phyloP scores from a whole-genome alignment of 768 basidiomycete genomes.

The Tephrocybe sp. region DNA sequence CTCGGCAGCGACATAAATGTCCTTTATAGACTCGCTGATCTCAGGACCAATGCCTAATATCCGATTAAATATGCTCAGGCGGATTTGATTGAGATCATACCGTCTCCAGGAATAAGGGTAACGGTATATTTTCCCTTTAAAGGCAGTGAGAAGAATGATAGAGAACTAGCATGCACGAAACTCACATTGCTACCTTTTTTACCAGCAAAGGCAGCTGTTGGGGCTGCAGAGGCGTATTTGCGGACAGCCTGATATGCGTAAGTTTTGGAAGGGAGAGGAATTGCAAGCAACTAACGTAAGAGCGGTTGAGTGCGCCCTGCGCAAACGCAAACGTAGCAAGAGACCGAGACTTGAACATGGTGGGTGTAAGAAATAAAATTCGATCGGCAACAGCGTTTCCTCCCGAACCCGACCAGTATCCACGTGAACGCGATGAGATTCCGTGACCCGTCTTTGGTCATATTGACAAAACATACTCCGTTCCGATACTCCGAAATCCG shows the following conservation, averaged over 20 bases:
- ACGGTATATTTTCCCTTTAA: constrained; percentile 95
- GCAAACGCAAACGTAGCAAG: constrained; percentile 55
- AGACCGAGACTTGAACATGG: constrained; percentile 60
- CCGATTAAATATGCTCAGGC: constrained; percentile 14
- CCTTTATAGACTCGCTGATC: constrained; percentile 94
- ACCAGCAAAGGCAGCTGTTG: constrained; percentile 89
- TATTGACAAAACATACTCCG: too few relatives aligned
- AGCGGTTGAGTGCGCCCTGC: constrained; percentile 47
- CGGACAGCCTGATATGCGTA: constrained; percentile 27
- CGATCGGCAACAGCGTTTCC: constrained; percentile 15
- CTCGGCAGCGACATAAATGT: constrained; percentile 87
- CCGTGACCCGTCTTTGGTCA: not conserved
- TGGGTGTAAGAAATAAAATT: constrained; percentile 21
- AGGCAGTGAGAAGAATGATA: not conserved
- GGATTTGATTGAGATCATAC: constrained; percentile 41
- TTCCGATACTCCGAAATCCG: constrained; percentile 1
- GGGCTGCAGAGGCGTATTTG: constrained; percentile 71
- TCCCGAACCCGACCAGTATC: constrained; percentile 16
- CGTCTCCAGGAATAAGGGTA: constrained; percentile 95
- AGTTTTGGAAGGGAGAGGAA: not conserved
- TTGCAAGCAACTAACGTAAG: constrained; percentile 41
- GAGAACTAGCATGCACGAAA: constrained; percentile 6
- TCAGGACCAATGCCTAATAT: constrained; percentile 93
- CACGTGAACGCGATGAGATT: constrained; percentile 21
- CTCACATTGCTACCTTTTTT: constrained; percentile 86